Percentiles rank a stretch among this genome's conserved stretches.
Conservation (phyloP, 176 grass and related monocot genomes). For the Raddia guianensis region DNA sequence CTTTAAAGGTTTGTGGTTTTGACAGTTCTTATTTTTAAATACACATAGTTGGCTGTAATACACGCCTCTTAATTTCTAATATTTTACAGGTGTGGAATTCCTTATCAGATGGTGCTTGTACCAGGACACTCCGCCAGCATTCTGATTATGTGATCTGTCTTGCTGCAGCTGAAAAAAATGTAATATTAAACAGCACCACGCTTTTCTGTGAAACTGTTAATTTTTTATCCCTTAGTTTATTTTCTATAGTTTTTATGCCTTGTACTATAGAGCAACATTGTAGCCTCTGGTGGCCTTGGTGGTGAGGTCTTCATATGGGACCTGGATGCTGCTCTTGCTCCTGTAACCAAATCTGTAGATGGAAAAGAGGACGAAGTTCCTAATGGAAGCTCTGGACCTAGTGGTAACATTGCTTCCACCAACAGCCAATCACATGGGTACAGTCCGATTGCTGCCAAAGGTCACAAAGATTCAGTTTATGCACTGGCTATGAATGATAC, state of each 20-base stretch:
- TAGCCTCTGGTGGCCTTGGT: constrained; percentile 89
- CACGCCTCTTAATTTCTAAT: constrained; percentile 19
- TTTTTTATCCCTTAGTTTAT: constrained; percentile 20
- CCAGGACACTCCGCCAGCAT: constrained; percentile 84
- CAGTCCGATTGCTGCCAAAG: constrained; percentile 80
- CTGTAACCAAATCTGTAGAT: constrained; percentile 71
- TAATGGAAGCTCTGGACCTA: constrained; percentile 69
- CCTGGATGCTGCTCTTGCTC: constrained; percentile 79
- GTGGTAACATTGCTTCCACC: constrained; percentile 55
- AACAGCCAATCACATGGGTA: constrained; percentile 76
- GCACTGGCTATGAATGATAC: constrained; percentile 91
- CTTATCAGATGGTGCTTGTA: constrained; percentile 80
- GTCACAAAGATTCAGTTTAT: constrained; percentile 99
- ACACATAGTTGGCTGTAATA: background rate
- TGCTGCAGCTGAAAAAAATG: constrained; percentile 83
- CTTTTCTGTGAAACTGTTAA: constrained; percentile 21
- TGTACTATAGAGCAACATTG: constrained; percentile 75
- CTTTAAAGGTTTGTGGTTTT: constrained; percentile 76
- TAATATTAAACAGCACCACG: constrained; percentile 39
- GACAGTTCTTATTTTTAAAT: constrained; percentile 25
- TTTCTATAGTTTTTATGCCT: constrained; percentile 36
- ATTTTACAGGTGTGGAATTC: constrained; percentile 85
- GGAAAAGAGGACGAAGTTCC: constrained; percentile 69
- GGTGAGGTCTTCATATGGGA: constrained; percentile 99
- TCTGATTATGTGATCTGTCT: constrained; percentile 97